A percentile compares a stretch with the other conserved stretches of the same genome.
Evolutionary conservation across 169 alveolate genomes (phyloP).

Genomic region (Babesia caballi): DNA sequence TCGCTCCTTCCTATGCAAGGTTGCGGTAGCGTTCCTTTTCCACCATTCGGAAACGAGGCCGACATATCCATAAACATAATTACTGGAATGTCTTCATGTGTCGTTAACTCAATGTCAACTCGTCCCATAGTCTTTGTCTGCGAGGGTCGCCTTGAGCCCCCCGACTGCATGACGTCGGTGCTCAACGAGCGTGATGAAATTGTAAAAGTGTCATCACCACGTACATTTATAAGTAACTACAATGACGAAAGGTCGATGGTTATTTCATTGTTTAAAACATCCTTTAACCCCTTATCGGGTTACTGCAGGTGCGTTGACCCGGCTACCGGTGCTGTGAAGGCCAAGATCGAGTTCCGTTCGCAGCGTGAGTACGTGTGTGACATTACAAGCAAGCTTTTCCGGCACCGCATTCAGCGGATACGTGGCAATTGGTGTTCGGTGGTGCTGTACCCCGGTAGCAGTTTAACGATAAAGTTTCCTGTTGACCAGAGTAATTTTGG

Average conservation of each 20-base stretch:
- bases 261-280: no score
- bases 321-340: not conserved
- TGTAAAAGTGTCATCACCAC: no score
- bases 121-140: conserved; percentile 3
- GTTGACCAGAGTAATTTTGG: not conserved
- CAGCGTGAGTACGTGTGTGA: not conserved
- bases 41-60: not conserved
- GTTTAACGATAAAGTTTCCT: not conserved
- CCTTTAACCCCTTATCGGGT: not conserved
- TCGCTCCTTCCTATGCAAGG: not conserved
- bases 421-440: conserved; percentile 12
- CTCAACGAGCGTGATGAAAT: not conserved
- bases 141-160: not conserved
- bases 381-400: not conserved
- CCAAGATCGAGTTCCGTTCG: not conserved
- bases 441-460: conserved; percentile 2
- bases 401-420: not conserved
- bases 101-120: not conserved
- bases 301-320: conserved; percentile 7
- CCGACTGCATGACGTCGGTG: not conserved
- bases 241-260: no score
- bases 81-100: conserved; percentile 8
- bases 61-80: not conserved
- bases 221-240: no score
- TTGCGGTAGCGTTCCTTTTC: conserved; percentile 2